Evolutionary conservation across 1,139 yeast genomes (phyloP).

Genomic region (Suhomyces wounanorum): DNA sequence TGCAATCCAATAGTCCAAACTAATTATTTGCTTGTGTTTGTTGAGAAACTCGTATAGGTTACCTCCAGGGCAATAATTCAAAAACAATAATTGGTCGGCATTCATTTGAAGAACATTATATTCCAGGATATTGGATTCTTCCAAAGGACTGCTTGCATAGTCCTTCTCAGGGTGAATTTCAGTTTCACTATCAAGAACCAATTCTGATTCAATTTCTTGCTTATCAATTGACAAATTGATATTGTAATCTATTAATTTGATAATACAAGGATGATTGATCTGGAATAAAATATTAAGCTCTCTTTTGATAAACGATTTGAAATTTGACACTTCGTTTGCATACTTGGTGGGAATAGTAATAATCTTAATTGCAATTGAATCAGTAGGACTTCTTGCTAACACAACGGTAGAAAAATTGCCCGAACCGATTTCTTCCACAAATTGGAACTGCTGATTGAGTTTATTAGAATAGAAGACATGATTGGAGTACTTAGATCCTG

Average conservation of each 20-base stretch:
- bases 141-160: slow-evolving; percentile 5
- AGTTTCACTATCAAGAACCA: slow-evolving; percentile 11
- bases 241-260: slow-evolving; percentile 37
- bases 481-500: slow-evolving; percentile 14
- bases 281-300: slow-evolving; percentile 68
- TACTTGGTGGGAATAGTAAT: slow-evolving; percentile 36
- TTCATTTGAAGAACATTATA: slow-evolving; percentile 26
- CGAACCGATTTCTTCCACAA: slow-evolving; percentile 45
- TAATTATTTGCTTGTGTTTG: slow-evolving; percentile 21
- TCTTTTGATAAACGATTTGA: slow-evolving; percentile 71
- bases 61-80: slow-evolving; percentile 83
- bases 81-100: slow-evolving; percentile 54
- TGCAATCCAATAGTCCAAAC: slow-evolving; percentile 43
- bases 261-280: slow-evolving; percentile 46
- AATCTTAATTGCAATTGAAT: slow-evolving; percentile 43
- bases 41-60: slow-evolving; percentile 67
- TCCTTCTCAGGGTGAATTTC: slow-evolving; percentile 13
- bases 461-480: slow-evolving; percentile 18
- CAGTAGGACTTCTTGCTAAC: slow-evolving; percentile 31
- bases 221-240: slow-evolving; percentile 25
- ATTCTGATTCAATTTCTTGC: slow-evolving; percentile 23
- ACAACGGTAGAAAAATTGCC: slow-evolving; percentile 66
- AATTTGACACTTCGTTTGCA: slow-evolving; percentile 31
- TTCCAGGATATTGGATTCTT: slow-evolving; percentile 19
- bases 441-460: slow-evolving; percentile 21